Evolutionary conservation across 257 asterid species (phyloP).

Genomic region (Capsicum pubescens): DNA sequence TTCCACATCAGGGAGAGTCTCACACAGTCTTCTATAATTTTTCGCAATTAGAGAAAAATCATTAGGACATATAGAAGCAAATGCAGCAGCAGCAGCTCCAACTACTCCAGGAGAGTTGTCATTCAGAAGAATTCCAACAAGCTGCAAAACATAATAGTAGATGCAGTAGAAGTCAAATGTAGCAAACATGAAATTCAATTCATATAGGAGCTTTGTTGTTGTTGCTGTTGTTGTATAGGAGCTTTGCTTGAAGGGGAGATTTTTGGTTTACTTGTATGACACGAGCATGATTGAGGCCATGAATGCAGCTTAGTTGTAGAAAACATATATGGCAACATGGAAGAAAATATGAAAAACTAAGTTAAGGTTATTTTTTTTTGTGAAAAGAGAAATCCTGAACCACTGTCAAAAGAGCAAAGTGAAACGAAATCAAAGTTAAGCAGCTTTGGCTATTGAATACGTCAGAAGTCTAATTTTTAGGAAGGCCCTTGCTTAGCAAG

Average conservation of each 20-base stretch:
- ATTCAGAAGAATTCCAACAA: conserved; percentile 78
- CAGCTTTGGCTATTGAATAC: conserved; percentile 9
- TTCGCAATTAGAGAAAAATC: conserved; percentile 78
- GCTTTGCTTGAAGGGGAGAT: no score
- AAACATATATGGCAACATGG: neutral
- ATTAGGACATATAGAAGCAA: conserved; percentile 89
- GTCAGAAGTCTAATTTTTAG: neutral
- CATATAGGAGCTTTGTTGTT: neutral
- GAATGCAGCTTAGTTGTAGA: conserved; percentile 22
- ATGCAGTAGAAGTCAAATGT: conserved; percentile 23
- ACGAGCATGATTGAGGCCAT: neutral
- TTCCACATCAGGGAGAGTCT: conserved; percentile 96
- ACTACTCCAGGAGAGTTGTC: conserved; percentile 94
- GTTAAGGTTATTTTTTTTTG: neutral
- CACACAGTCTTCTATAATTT: conserved; percentile 81
- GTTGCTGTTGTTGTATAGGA: no score
- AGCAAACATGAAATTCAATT: conserved; percentile 18
- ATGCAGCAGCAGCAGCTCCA: conserved; percentile 98
- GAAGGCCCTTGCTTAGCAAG: conserved; percentile 10
- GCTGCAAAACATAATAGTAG: conserved; percentile 53
- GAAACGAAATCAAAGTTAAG: neutral
- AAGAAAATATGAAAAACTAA: neutral
- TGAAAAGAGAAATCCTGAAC: conserved; percentile 2
- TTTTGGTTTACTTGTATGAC: neutral
- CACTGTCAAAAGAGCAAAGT: neutral